These are phyloP conservation scores for Rhizopus microsporus DNA, from an alignment of 371 early-diverging fungal genomes.

Conservation along the genomic window DNA sequence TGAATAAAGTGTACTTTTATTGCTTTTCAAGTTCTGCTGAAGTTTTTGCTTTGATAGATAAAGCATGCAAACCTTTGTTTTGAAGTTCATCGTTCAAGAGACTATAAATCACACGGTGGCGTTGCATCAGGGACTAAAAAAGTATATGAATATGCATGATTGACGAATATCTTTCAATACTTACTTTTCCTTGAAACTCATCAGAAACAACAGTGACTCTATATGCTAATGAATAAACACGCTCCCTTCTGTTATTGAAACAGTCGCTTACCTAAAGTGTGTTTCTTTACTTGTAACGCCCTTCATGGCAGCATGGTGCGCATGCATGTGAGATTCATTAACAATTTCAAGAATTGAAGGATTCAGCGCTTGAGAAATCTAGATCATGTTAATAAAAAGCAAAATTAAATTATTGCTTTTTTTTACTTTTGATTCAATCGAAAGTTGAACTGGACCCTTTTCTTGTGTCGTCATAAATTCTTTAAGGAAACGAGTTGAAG, in stretches of 20 bases:
- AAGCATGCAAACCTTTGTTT: conserved; percentile 60
- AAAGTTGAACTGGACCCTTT: conserved; percentile 45
- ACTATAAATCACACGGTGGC: conserved; percentile 68
- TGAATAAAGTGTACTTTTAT: too few relatives aligned
- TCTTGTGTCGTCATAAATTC: conserved; percentile 33
- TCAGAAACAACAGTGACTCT: conserved; percentile 70
- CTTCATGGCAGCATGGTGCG: conserved; percentile 77
- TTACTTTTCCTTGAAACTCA: conserved; percentile 63
- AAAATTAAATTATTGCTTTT: neutral
- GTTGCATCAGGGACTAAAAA: conserved; percentile 60
- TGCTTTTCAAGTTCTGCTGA: conserved; percentile 44
- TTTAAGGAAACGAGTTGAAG: conserved; percentile 21
- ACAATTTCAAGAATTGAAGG: conserved; percentile 62
- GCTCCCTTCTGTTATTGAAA: neutral
- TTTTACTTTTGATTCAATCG: conserved; percentile 44
- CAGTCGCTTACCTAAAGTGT: conserved; percentile 62
- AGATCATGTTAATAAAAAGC: neutral
- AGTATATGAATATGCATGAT: neutral
- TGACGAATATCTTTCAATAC: neutral
- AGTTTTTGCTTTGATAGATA: conserved; percentile 66
- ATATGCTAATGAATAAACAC: neutral
- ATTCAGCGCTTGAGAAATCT: conserved; percentile 55
- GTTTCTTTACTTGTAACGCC: conserved; percentile 74
- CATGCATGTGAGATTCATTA: conserved; percentile 76
- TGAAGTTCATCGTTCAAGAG: conserved; percentile 58